These are phyloP conservation scores for Dioscorea cayenensis DNA, from an alignment of 116 monocot species.

Conservation along the genomic window DNA sequence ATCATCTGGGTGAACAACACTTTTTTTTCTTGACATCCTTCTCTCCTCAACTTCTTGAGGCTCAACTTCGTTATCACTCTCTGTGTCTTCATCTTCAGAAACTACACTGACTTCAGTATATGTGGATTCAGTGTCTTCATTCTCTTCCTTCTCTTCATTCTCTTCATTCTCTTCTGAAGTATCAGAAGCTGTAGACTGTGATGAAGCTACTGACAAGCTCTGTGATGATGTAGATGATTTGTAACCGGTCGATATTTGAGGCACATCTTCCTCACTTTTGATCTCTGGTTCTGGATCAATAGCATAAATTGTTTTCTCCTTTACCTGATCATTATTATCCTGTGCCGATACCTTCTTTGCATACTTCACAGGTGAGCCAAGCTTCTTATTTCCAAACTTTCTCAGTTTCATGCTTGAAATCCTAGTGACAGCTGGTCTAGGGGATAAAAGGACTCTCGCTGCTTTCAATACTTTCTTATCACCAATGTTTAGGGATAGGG, in stretches of 20 bases:
- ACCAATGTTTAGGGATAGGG: constrained; percentile 10
- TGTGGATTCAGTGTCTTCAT: constrained; percentile 10
- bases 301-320: constrained; percentile 30
- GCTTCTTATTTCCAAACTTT: constrained; percentile 11
- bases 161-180: constrained; percentile 7
- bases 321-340: constrained; percentile 1
- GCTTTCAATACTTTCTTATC: not conserved
- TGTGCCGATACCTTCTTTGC: not conserved
- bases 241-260: not conserved
- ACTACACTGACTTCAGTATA: not conserved
- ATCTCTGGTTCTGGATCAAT: constrained; percentile 18
- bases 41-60: constrained; percentile 11
- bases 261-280: not conserved
- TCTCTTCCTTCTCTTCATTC: not conserved
- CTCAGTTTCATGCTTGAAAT: constrained; percentile 11
- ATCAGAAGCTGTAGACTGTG: constrained; percentile 2
- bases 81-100: not conserved
- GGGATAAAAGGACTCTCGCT: constrained; percentile 5
- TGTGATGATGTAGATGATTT: not conserved
- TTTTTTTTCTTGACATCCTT: constrained; percentile 17
- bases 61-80: not conserved
- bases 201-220: constrained; percentile 8
- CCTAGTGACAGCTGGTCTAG: constrained; percentile 6
- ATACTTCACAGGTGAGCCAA: constrained; percentile 6
- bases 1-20: constrained; percentile 1